Evolutionary conservation across 2,329 filamentous ascomycete species (phyloP), one percentile per base, ranked within the genome.

Genomic region (Aspergillus fijiensis): DNA sequence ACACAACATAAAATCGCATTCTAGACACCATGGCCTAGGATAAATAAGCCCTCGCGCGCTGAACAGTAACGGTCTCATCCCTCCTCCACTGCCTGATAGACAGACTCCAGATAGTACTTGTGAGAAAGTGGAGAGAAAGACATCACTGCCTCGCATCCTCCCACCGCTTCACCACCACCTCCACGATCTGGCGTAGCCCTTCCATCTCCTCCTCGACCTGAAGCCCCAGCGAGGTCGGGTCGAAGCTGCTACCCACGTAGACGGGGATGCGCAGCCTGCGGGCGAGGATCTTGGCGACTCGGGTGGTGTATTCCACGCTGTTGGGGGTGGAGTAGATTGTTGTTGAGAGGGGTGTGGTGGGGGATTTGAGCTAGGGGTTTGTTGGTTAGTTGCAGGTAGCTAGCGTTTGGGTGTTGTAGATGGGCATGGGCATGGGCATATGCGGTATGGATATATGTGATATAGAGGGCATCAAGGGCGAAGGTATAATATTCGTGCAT

Each of bases 201-300:
- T 94, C 92, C 87, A 97, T 93, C 79, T 98, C 94, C 80, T 98
- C 95, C 72, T 97, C 93, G 6, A 94, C 86, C 0, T 87, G 90
- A 21, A 92, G 89, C 10, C 92, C 92, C 69, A 92, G 85, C 2
- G 83, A 86, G 14, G 85, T 85, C 64, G 97, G 87, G 66, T 88
- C 91, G 69, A 96, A 87, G 35, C 92, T 96, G 72, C 91, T 96
- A 23, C 91, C 91, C 19, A 98, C 91, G 74, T 97, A 98, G n/a
- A 91, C 88, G 0, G 92, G 92, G 63, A 87, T 85, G 33, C 83
- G 80, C 29, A 88, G 85, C 67, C 86, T 89, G 57, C 87, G 85
- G n/a, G 90, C 90, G 14, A 98, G 77, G 2, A 96, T 83, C 74
- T 91, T 95, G 1, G 95, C 91, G 61, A 97, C 78, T 5, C 95